These are phyloP conservation scores for Ustilago lituana DNA, from an alignment of 1,284 basidiomycete species.

Conservation along the genomic window DNA sequence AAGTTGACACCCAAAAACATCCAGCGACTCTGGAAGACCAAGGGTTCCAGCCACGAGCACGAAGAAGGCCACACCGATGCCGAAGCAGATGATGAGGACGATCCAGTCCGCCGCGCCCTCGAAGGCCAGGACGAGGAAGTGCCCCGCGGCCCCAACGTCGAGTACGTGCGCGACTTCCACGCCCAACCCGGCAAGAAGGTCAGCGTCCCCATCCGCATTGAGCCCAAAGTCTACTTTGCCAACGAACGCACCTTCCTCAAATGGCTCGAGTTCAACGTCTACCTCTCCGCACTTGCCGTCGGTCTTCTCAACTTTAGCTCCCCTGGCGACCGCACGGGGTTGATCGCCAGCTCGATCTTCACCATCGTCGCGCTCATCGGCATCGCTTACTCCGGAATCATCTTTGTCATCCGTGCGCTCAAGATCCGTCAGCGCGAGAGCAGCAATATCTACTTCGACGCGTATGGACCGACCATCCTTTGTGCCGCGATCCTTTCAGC, in stretches of 20 bases:
- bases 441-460: constrained; percentile 65
- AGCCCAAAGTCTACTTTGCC: constrained; percentile 98
- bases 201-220: constrained; percentile 88
- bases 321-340: constrained; percentile 78
- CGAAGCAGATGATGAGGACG: constrained; percentile 68
- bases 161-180: constrained; percentile 77
- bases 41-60: constrained; percentile 41
- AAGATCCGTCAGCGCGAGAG: constrained; percentile 71
- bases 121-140: constrained; percentile 64
- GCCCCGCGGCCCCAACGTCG: constrained; percentile 69
- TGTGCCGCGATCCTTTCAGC: constrained; percentile 56
- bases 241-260: constrained; percentile 79
- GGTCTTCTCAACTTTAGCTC: constrained; percentile 80
- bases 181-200: constrained; percentile 90
- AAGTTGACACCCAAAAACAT: constrained; percentile 65
- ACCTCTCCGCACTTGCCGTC: constrained; percentile 65
- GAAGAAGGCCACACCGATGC: constrained; percentile 34
- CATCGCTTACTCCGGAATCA: constrained; percentile 85
- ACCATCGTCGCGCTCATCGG: constrained; percentile 87
- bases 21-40: constrained; percentile 60
- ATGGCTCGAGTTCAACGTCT: constrained; percentile 90
- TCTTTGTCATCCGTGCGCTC: constrained; percentile 86
- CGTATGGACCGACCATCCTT: constrained; percentile 61
- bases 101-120: constrained; percentile 57
- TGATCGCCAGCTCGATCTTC: constrained; percentile 86